Evolutionary conservation across 2,329 filamentous ascomycete genomes (phyloP).

Genomic region (Hymenoscyphus infarciens): DNA sequence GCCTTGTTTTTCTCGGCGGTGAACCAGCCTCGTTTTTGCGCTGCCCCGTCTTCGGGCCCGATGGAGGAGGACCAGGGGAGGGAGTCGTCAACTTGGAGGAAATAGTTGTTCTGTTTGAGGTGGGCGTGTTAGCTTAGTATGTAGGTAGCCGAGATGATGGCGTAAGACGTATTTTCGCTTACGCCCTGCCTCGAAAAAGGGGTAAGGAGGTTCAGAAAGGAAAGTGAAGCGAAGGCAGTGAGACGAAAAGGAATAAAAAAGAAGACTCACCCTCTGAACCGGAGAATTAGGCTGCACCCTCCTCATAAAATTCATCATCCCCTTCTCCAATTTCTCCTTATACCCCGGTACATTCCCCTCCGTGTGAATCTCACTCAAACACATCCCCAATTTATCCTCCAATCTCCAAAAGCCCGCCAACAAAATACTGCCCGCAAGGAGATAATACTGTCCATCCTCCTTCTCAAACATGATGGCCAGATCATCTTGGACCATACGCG

Average conservation of each 20-base stretch:
- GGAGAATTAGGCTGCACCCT: constrained; percentile 65
- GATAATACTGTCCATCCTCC: constrained; percentile 73
- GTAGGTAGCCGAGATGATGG: constrained; percentile 3
- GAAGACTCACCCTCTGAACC: constrained; percentile 40
- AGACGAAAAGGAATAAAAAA: not conserved
- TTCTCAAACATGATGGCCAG: constrained; percentile 79
- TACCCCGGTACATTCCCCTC: constrained; percentile 72
- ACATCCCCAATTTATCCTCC: constrained; percentile 77
- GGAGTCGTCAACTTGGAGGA: constrained; percentile 78
- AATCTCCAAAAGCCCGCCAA: constrained; percentile 82
- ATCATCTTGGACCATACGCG: constrained; percentile 75
- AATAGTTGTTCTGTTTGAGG: constrained; percentile 71
- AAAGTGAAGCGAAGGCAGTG: not conserved
- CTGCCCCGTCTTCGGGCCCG: constrained; percentile 63
- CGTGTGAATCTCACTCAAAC: constrained; percentile 74
- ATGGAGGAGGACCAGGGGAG: constrained; percentile 76
- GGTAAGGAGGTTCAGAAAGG: not conserved
- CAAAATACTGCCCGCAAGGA: constrained; percentile 72
- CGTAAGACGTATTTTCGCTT: not conserved
- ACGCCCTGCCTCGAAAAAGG: not conserved
- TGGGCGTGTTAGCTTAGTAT: constrained; percentile 16
- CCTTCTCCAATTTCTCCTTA: constrained; percentile 66
- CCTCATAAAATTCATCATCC: constrained; percentile 79
- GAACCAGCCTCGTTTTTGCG: constrained; percentile 60
- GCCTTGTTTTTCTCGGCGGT: constrained; percentile 72